Evolutionary conservation across 2,329 filamentous ascomycete genomes (phyloP), one percentile per base, ranked within the genome.

Genomic region (Talaromyces sp.): DNA sequence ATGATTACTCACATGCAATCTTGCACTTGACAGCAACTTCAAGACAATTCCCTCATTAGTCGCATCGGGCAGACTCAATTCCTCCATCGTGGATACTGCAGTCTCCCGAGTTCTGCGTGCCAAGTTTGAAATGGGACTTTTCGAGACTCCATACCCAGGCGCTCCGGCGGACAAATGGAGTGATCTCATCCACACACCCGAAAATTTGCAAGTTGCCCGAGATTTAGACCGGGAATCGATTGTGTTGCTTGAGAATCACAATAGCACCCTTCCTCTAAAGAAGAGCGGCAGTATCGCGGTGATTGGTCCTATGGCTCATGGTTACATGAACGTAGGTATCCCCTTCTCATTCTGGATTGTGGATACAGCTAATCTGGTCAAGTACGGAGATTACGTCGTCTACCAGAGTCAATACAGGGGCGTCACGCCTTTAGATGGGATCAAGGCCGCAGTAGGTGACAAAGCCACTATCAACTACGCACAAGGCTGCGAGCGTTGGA

Each of bases 321-420:
- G 85, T 0, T 88, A 82, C 66, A 86, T 90, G 81, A 90, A 90
- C 69, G 85, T 86, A 68, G 76, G 83, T 77, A 9, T 39, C 11
- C 3, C 1, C 14, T 9, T 8, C 6, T 21, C 14, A 7, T n/a
- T 6, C 11, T 8, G 9, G 5, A 31, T 21, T 65, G 35, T 62
- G 71, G 42, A 73, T 50, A 2, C 9, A 23, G 37, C 28, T 57
- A 21, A 28, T 12, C 9, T 21, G 14, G 23, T 40, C 63, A 67
- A 86, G 82, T 88, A 91, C 64, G 89, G 89, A 58, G 88, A 91
- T 73, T 91, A 91, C 68, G 88, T 91, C 16, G 86, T 89, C 21
- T 85, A 86, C 70, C 77, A 80, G 54, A 84, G 86, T 14, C 83
- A 87, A 68, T 84, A 84, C 68, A 81, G 82, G 35, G 89, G 89